Percentiles rank a stretch among this genome's conserved stretches.
Conservation (phyloP, 306 rosid genomes). For the Gillenia trifoliata region DNA sequence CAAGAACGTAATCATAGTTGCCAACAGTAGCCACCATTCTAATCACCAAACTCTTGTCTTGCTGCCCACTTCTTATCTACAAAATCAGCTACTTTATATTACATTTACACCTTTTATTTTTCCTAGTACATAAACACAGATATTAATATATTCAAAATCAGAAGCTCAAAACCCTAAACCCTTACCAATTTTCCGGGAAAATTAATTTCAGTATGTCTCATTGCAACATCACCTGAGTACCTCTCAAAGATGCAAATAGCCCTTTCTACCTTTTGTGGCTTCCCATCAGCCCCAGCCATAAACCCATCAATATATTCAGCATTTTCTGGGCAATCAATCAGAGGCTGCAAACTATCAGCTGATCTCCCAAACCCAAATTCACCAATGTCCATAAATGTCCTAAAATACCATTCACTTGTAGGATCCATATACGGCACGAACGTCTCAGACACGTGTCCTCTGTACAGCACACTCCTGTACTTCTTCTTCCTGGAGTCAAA, state of each 20-base stretch:
- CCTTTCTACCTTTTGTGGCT: constrained; percentile 55
- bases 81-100: not conserved
- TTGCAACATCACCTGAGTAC: constrained; percentile 54
- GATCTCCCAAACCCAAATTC: constrained; percentile 85
- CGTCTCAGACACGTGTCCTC: constrained; percentile 87
- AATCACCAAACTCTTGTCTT: constrained; percentile 59
- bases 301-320: constrained; percentile 66
- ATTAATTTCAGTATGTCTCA: constrained; percentile 85
- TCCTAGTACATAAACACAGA: too few species aligned
- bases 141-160: too few species aligned
- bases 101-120: not conserved
- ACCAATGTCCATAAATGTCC: constrained; percentile 83
- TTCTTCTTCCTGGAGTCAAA: constrained; percentile 42
- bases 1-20: constrained; percentile 86
- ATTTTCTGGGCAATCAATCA: constrained; percentile 66
- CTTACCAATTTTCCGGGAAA: constrained; percentile 63
- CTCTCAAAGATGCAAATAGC: constrained; percentile 79
- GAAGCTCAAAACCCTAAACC: not conserved
- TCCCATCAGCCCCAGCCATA: constrained; percentile 64
- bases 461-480: constrained; percentile 59
- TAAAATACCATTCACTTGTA: constrained; percentile 72
- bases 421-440: constrained; percentile 90
- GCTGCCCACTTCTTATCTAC: constrained; percentile 75
- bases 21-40: constrained; percentile 91
- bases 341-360: constrained; percentile 58